Percentiles rank a stretch among this genome's conserved stretches.
These are phyloP conservation scores for Aspergillus sp. DNA, from an alignment of 2,329 filamentous ascomycete genomes.

Conservation along the genomic window DNA sequence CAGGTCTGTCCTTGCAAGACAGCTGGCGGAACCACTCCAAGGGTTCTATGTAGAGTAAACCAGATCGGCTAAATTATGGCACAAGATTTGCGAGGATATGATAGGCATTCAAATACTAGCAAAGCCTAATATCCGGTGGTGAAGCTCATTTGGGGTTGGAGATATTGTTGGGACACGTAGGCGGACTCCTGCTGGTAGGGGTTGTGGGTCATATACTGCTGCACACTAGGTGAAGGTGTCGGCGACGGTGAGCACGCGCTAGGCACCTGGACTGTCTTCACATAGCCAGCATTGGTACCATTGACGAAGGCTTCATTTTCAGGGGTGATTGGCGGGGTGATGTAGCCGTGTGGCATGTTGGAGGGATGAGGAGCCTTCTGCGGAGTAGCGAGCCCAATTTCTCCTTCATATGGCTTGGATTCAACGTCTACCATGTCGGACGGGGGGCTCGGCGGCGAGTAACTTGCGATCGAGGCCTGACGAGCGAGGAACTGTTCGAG, in stretches of 20 bases:
- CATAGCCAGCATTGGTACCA: slow-evolving; percentile 33
- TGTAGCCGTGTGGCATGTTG: slow-evolving; percentile 42
- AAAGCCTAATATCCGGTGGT: slow-evolving; percentile 31
- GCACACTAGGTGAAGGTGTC: slow-evolving; percentile 36
- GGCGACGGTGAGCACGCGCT: slow-evolving; percentile 40
- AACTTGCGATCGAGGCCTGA: slow-evolving; percentile 56
- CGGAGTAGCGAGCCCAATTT: slow-evolving; percentile 44
- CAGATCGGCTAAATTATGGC: slow-evolving; percentile 17
- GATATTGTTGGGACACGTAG: slow-evolving; percentile 36
- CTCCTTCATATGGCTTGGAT: slow-evolving; percentile 41
- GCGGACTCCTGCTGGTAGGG: slow-evolving; percentile 36
- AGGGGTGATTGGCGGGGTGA: slow-evolving; percentile 50
- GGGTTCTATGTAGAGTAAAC: slow-evolving; percentile 15
- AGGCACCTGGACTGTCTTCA: slow-evolving; percentile 26
- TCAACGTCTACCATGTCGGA: slow-evolving; percentile 35
- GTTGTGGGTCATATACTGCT: slow-evolving; percentile 38
- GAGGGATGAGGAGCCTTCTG: slow-evolving; percentile 39
- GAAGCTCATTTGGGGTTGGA: slow-evolving; percentile 36
- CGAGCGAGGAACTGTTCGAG: slow-evolving; percentile 67
- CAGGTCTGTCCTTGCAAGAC: slow-evolving; percentile 8
- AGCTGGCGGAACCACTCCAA: slow-evolving; percentile 11
- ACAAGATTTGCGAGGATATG: slow-evolving; percentile 10
- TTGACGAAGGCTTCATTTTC: slow-evolving; percentile 44
- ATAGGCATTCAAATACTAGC: slow-evolving; percentile 3
- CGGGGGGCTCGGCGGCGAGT: slow-evolving; percentile 43